These are phyloP conservation scores for Camellia sinensis DNA, from an alignment of 148 eudicot species.

Conservation along the genomic window DNA sequence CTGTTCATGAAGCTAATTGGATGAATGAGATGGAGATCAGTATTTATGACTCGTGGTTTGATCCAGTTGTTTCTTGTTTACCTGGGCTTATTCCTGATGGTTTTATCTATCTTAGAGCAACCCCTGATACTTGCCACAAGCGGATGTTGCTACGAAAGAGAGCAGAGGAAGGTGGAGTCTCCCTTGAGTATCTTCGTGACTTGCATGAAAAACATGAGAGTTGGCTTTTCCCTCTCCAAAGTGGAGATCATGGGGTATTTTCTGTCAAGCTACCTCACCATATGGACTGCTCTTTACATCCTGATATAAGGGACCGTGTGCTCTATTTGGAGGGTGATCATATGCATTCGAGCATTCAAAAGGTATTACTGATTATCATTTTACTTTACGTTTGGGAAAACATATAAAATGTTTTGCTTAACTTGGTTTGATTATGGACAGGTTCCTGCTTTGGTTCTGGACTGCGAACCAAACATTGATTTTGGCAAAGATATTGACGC, in stretches of 20 bases:
- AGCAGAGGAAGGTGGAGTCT: constrained; percentile 86
- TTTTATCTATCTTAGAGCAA: constrained; percentile 94
- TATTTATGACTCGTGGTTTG: constrained; percentile 97
- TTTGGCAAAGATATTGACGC: constrained; percentile 84
- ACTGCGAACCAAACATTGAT: constrained; percentile 89
- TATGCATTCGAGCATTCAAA: constrained; percentile 84
- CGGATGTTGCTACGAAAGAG: constrained; percentile 88
- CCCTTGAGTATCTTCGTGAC: constrained; percentile 75
- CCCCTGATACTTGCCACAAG: constrained; percentile 95
- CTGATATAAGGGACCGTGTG: constrained; percentile 78
- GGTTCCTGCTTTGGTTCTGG: constrained; percentile 94
- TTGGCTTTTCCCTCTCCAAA: constrained; percentile 81
- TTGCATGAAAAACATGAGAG: constrained; percentile 95
- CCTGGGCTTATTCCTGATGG: constrained; percentile 97
- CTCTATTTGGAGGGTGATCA: constrained; percentile 80
- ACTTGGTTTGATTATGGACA: constrained; percentile 24
- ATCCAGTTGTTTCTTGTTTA: constrained; percentile 84
- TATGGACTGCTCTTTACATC: constrained; percentile 51
- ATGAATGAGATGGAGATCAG: constrained; percentile 99
- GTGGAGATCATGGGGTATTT: constrained; percentile 69
- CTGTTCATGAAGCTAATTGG: constrained; percentile 99
- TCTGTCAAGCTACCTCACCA: constrained; percentile 63
- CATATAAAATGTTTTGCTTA: neutral
- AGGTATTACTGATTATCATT: neutral
- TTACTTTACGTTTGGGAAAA: neutral